A percentile compares a stretch with the other conserved stretches of the same genome.
Conservation (phyloP, 352 stramenopile species). For the Pythium aquatile region DNA sequence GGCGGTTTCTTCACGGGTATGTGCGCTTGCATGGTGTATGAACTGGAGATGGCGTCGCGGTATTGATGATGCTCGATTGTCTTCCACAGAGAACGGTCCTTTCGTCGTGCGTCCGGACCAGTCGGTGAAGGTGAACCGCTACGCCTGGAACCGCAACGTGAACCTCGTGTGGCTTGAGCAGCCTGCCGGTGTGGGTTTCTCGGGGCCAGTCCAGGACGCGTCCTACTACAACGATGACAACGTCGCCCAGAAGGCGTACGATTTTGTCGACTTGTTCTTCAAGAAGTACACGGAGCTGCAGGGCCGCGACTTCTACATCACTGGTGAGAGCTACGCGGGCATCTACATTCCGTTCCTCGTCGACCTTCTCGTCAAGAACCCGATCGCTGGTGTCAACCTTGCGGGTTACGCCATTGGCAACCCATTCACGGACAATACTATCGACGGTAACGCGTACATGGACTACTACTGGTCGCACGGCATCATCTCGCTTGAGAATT, state of each 20-base stretch:
- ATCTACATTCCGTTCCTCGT: conserved; percentile 91
- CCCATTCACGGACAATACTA: conserved; percentile 37
- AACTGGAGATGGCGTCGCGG: neutral
- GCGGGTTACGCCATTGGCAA: conserved; percentile 81
- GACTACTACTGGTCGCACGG: conserved; percentile 88
- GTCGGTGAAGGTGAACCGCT: conserved; percentile 59
- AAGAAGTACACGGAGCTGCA: conserved; percentile 68
- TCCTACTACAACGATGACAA: conserved; percentile 84
- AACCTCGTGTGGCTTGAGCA: conserved; percentile 83
- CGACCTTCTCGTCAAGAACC: conserved; percentile 62
- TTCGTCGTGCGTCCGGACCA: conserved; percentile 63
- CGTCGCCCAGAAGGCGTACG: conserved; percentile 72
- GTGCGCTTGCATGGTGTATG: neutral
- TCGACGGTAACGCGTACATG: conserved; percentile 58
- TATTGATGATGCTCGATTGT: neutral
- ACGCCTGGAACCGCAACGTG: conserved; percentile 76
- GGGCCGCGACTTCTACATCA: conserved; percentile 79
- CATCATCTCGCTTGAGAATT: conserved; percentile 77
- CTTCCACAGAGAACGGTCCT: conserved; percentile 61
- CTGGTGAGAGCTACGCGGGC: conserved; percentile 81
- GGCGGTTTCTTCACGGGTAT: conserved; percentile 52
- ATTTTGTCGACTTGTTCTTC: conserved; percentile 76
- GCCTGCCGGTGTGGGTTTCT: conserved; percentile 73
- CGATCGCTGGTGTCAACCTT: conserved; percentile 66
- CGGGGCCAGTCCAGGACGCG: conserved; percentile 46